Percentiles rank a stretch among this genome's conserved stretches.
Evolutionary conservation across 352 stramenopile genomes (phyloP).

Genomic region (Thalassiosira mediterranea): DNA sequence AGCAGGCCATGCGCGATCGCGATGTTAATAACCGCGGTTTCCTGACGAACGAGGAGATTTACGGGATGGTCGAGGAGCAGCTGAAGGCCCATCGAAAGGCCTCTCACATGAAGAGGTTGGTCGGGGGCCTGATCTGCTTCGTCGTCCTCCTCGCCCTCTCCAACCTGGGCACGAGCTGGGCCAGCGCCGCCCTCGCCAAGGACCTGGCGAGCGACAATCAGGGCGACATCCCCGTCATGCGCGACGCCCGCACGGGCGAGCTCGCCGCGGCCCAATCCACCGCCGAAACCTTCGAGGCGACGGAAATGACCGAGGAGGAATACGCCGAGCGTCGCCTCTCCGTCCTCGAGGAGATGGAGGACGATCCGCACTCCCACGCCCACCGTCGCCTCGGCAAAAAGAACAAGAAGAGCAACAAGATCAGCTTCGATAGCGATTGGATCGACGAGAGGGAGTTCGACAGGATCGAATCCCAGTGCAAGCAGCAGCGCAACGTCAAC

Average conservation of each 20-base stretch:
- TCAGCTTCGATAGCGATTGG: not conserved
- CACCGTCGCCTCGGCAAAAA: not conserved
- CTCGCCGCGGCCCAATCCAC: not conserved
- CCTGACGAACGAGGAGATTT: constrained; percentile 48
- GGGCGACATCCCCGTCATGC: not conserved
- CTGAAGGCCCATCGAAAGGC: constrained; percentile 34
- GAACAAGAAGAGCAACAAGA: no score
- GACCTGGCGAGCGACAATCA: constrained; percentile 37
- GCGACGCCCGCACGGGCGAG: not conserved
- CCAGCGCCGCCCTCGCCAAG: constrained; percentile 51
- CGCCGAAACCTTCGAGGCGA: constrained; percentile 1
- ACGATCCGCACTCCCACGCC: not conserved
- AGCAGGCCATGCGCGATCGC: constrained; percentile 43
- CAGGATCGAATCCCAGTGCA: not conserved
- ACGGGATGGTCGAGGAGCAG: constrained; percentile 41
- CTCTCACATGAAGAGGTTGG: no score
- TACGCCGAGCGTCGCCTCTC: not conserved
- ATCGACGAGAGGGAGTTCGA: not conserved
- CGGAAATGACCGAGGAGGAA: constrained; percentile 1
- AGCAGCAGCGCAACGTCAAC: not conserved
- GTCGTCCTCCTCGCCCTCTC: constrained; percentile 40
- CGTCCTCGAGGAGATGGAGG: constrained; percentile 3
- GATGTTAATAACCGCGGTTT: constrained; percentile 31
- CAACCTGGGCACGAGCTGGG: constrained; percentile 60
- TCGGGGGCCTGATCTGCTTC: constrained; percentile 38